phyloP scores from a whole-genome alignment of 495 filamentous ascomycete species.

The Jackrogersella minutella region DNA sequence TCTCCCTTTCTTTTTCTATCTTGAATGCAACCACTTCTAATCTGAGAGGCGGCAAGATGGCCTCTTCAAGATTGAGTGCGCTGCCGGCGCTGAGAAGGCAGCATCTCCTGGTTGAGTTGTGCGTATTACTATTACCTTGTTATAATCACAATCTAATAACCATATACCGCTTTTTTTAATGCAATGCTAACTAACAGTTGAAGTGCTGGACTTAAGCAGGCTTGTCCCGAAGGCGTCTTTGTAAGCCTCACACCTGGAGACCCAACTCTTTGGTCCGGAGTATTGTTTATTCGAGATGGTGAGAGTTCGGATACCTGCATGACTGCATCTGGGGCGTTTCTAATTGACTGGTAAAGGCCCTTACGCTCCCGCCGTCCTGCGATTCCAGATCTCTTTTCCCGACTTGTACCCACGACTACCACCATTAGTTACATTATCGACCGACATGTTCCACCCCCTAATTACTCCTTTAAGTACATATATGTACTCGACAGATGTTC shows the following conservation, averaged over 20 bases:
- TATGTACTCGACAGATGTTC: slow-evolving; percentile 80
- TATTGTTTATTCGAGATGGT: slow-evolving; percentile 91
- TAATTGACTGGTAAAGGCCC: slow-evolving; percentile 65
- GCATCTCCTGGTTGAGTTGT: slow-evolving; percentile 82
- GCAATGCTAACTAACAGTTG: slow-evolving; percentile 21
- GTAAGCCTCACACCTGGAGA: slow-evolving; percentile 83
- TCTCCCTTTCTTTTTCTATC: slow-evolving; percentile 2
- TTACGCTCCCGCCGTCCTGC: slow-evolving; percentile 85
- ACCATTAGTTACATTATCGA: slow-evolving; percentile 84
- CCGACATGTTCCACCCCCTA: slow-evolving; percentile 93
- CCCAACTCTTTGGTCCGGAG: slow-evolving; percentile 83
- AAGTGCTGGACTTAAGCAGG: slow-evolving; percentile 78
- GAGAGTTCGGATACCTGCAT: slow-evolving; percentile 40
- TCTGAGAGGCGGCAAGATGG: slow-evolving; percentile 26
- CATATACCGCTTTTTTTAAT: no score
- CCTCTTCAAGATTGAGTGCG: slow-evolving; percentile 32
- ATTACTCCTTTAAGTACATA: slow-evolving; percentile 90
- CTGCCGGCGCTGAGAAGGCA: slow-evolving; percentile 58
- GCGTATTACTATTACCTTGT: slow-evolving; percentile 18
- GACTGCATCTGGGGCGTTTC: neutral
- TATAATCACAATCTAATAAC: neutral
- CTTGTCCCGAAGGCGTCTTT: slow-evolving; percentile 84
- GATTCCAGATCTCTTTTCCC: slow-evolving; percentile 90
- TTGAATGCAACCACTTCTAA: slow-evolving; percentile 7
- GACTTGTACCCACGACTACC: slow-evolving; percentile 78